Base-by-base conservation (phyloP, 441 rosid species). In the Rhodomyrtus psidioides region DNA sequence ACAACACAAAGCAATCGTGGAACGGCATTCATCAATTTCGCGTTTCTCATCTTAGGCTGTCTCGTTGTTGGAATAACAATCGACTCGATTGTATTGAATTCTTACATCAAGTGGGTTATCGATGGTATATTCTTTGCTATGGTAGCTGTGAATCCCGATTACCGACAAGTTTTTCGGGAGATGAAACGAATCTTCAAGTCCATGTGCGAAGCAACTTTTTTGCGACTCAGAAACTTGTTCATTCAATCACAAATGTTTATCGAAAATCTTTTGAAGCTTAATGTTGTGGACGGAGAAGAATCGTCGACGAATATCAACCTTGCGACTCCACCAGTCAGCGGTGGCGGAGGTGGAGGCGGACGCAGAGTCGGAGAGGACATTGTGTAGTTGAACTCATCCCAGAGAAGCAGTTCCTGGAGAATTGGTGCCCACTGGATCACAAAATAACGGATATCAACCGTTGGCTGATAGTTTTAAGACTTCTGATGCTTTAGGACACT, bases 331-430 rank as follows among this genome's bases (percentile, higher is more conserved):
- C 19, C 9, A 59, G 6, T 27, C 28, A 34, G 19, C 0, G 70
- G 21, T 27, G 39, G 6, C 0, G 1, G 7, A n/a, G 0, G 7
- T 2, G 1, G 30, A 10, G 0, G 62, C 14, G 17, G 62, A 26
- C 30, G 30, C 1, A 3, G 4, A 58, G 65, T 14, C 2, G 34
- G 34, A 1, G 8, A 27, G 70, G 70, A 59, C 39, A 27, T 59
- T 59, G 21, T 30, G 19, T 6, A 27, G 8, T 59, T 27, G 70
- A 59, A 27, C 70, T 59, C 17, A 27, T 59, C 30, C 19, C 30
- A 58, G 17, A 58, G 30, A 58, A n/a, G n/a, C 28, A 28, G 9
- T n/a, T 57, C 12, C 1, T 57, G 1, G 28, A 30, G 16, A 57
- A 57, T 26, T 27, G 28, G 14, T n/a, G 62, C 26, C 28, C 60